These are phyloP conservation scores for Hysterangium stoloniferum DNA, from an alignment of 768 basidiomycete species.

Conservation along the genomic window DNA sequence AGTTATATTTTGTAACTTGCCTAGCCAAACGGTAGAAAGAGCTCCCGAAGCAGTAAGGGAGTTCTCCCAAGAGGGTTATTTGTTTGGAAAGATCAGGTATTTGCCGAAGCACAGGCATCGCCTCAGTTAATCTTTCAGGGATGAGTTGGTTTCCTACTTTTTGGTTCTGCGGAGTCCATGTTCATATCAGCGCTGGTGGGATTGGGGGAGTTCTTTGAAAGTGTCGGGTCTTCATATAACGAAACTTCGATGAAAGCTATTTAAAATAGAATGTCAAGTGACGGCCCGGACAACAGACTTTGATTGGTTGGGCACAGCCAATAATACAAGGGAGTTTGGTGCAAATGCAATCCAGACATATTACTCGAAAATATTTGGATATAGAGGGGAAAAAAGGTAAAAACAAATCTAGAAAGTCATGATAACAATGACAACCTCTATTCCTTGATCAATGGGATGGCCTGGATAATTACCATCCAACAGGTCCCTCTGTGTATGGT, in stretches of 20 bases:
- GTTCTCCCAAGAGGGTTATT: too few species aligned
- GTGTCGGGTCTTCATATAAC: too few species aligned
- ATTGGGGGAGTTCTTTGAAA: too few species aligned
- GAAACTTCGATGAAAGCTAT: too few species aligned
- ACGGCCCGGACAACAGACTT: too few species aligned
- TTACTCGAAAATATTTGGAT: not conserved
- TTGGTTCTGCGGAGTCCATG: too few species aligned
- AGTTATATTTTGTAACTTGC: not conserved
- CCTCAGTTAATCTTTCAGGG: too few species aligned
- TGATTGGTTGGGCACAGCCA: not conserved
- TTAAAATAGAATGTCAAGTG: too few species aligned
- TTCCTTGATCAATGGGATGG: not conserved
- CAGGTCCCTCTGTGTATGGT: conserved; percentile 53
- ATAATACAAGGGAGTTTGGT: not conserved
- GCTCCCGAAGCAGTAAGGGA: not conserved
- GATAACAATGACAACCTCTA: not conserved
- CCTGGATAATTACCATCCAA: conserved; percentile 64
- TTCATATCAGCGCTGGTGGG: too few species aligned
- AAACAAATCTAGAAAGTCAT: not conserved
- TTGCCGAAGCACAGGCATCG: too few species aligned
- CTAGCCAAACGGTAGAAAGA: conserved; percentile 8
- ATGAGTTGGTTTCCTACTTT: too few species aligned
- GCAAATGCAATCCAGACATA: not conserved
- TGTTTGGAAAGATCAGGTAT: too few species aligned
- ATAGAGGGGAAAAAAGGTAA: not conserved